These are phyloP conservation scores for Aspergillus carlsbadensis DNA, from an alignment of 495 filamentous ascomycete genomes.

Conservation along the genomic window DNA sequence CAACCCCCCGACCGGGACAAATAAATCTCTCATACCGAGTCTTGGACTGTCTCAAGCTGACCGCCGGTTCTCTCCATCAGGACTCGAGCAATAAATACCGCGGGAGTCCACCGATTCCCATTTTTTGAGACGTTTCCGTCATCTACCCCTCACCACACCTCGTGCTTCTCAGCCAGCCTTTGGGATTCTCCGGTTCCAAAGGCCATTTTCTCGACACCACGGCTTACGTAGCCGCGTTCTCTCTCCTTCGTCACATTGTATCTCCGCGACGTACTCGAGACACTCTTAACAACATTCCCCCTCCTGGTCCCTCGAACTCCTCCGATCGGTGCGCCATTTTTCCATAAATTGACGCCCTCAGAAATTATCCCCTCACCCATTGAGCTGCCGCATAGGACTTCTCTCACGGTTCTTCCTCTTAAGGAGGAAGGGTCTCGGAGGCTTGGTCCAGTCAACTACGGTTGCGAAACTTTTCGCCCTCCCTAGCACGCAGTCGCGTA, in stretches of 20 bases:
- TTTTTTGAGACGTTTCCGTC: conserved; percentile 10
- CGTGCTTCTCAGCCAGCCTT: conserved; percentile 47
- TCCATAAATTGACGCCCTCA: conserved; percentile 52
- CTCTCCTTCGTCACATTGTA: conserved; percentile 79
- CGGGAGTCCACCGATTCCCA: conserved; percentile 6
- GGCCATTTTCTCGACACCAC: conserved; percentile 56
- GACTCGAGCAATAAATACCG: not conserved
- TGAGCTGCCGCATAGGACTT: conserved; percentile 99
- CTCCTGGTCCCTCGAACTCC: conserved; percentile 59
- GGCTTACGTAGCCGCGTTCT: conserved; percentile 65
- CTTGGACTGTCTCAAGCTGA: conserved; percentile 9
- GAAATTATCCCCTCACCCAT: conserved; percentile 53
- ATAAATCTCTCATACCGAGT: conserved; percentile 24
- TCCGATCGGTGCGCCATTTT: conserved; percentile 52
- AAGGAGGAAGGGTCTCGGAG: conserved; percentile 89
- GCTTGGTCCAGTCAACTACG: conserved; percentile 79
- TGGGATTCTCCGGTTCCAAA: conserved; percentile 60
- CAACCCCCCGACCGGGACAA: conserved; percentile 10
- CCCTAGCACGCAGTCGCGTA: conserved; percentile 66
- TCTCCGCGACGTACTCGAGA: conserved; percentile 55
- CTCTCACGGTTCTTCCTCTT: conserved; percentile 96
- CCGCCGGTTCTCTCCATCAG: conserved; percentile 17
- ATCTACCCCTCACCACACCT: not conserved
- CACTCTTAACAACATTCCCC: conserved; percentile 68
- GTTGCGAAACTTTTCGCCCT: conserved; percentile 85